Evolutionary conservation across 345 rosid species (phyloP), one percentile per base, ranked within the genome.

Genomic region (Lepidium aucheri): DNA sequence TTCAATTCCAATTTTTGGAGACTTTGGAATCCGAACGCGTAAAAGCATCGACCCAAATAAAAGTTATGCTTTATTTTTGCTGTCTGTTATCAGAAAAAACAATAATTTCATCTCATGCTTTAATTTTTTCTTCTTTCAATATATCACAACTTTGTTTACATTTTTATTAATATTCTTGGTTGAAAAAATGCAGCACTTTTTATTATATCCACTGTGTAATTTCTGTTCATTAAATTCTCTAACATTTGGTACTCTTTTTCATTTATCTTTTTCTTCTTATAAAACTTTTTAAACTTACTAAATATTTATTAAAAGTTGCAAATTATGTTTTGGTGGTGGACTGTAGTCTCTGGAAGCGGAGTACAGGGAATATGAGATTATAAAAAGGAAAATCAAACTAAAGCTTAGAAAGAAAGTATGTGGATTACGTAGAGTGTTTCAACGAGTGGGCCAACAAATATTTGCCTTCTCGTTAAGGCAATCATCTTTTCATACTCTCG

Each of bases 1-100:
- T 74, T 94, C 17, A 83, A 91, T 74, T 94, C 96, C 67, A 93
- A 86, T 75, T 77, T 90, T 69, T 94, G 99, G 96, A 79, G 82
- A 13, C 91, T 94, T 76, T 91, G 91, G 99, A 76, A 73, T 88
- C 93, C 97, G 79, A 81, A 78, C 81, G 82, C 85, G 62, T 89
- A 82, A 68, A 62, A 65, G 45, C 76, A 73, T 72, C 77, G 32
- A 34, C 43, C 43, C 38, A 0, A 18, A 40, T 24, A 43, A 54
- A 59, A 60, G 22, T 59, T 34, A 49, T 51, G 33, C 52, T 53
- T 28, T 35, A 34, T 10, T 16, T 6, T n/a, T 64, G 7, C n/a
- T 8, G 32, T 12, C 51, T 45, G 30, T 30, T 43, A 30, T 12
- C 11, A 16, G 7, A 15, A 14, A 39, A 4, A 12, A 42, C n/a